Evolutionary conservation across 306 rosid species (phyloP).

Genomic region (Luffa acutangula): DNA sequence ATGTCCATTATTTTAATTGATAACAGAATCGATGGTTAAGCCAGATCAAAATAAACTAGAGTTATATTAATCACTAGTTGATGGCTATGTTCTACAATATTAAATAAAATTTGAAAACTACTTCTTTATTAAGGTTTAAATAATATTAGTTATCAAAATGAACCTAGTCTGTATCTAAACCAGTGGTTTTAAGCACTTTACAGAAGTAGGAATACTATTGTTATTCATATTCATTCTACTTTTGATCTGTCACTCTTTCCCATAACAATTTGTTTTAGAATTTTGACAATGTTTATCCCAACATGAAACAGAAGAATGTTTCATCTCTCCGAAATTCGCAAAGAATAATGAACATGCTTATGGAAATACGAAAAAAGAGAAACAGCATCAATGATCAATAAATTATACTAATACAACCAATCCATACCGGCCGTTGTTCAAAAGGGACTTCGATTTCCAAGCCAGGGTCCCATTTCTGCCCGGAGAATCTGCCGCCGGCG

Average conservation of each 20-base stretch:
- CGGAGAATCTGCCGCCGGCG: constrained; percentile 54
- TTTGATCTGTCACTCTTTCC: neutral
- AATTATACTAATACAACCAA: neutral
- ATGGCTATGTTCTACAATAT: neutral
- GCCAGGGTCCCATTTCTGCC: constrained; percentile 82
- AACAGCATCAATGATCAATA: neutral
- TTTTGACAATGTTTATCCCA: neutral
- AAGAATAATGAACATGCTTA: neutral
- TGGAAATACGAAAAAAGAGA: neutral
- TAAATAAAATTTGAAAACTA: neutral
- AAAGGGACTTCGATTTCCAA: constrained; percentile 86
- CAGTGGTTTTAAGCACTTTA: neutral
- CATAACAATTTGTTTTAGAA: neutral
- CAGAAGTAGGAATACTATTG: neutral
- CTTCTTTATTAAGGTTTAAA: neutral
- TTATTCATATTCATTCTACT: neutral
- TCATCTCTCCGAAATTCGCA: neutral
- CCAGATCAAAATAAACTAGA: neutral
- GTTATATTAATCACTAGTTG: neutral
- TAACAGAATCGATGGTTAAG: neutral
- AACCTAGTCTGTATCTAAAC: neutral
- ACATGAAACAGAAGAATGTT: neutral
- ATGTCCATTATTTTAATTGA: neutral
- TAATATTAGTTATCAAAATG: neutral
- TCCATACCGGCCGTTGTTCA: constrained; percentile 87